Evolutionary conservation across 495 filamentous ascomycete species (phyloP).

Genomic region (Letharia lupina): DNA sequence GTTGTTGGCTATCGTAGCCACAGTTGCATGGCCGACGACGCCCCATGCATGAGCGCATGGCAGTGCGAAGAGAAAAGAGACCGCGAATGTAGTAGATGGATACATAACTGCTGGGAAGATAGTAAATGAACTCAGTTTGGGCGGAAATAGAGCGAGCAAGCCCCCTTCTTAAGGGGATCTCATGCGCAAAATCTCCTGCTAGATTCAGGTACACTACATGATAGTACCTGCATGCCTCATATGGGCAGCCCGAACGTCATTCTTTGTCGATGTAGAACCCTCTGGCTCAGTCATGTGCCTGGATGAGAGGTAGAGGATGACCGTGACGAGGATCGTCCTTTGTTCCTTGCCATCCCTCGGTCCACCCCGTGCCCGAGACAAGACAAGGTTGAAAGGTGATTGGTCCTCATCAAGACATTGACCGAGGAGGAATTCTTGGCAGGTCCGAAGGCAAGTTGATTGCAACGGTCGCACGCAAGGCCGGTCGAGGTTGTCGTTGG

Average conservation of each 20-base stretch:
- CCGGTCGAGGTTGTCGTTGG: conserved; percentile 8
- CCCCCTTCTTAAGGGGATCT: background rate
- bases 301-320: conserved; percentile 11
- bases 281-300: conserved; percentile 9
- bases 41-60: conserved; percentile 41
- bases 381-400: background rate
- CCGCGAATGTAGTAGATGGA: background rate
- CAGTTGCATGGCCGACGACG: conserved; percentile 50
- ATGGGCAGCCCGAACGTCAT: background rate
- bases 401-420: conserved; percentile 2
- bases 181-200: background rate
- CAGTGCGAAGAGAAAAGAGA: conserved; percentile 18
- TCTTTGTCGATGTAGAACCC: conserved; percentile 1
- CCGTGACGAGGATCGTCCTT: background rate
- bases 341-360: conserved; percentile 3
- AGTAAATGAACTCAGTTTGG: background rate
- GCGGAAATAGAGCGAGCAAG: background rate
- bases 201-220: background rate
- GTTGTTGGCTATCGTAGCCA: conserved; percentile 50
- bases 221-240: conserved; percentile 15
- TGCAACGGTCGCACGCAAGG: conserved; percentile 4
- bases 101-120: conserved; percentile 7
- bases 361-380: background rate
- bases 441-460: conserved; percentile 5
- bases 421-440: conserved; percentile 7